These are phyloP conservation scores for Xylaria sp. DNA, from an alignment of 2,329 filamentous ascomycete genomes.

Conservation along the genomic window DNA sequence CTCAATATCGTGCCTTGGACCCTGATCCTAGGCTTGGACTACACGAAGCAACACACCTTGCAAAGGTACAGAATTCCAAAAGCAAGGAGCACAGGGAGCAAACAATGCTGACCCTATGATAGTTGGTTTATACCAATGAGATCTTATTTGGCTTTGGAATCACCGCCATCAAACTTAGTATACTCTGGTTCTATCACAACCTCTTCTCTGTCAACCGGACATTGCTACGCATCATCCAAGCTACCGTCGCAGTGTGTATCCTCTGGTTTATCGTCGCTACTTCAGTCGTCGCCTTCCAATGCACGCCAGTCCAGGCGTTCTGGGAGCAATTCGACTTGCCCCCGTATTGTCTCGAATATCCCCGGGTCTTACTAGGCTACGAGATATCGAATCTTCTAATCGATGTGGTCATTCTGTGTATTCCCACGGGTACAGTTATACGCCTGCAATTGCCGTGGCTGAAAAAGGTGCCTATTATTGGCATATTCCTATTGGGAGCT, in stretches of 20 bases:
- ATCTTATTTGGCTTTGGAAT: slow-evolving; percentile 27
- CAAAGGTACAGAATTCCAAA: slow-evolving; percentile 9
- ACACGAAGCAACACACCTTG: slow-evolving; percentile 5
- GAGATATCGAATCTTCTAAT: slow-evolving; percentile 34
- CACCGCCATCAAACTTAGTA: slow-evolving; percentile 30
- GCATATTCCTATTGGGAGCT: slow-evolving; percentile 24
- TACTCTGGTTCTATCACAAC: slow-evolving; percentile 30
- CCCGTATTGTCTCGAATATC: slow-evolving; percentile 20
- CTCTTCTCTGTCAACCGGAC: slow-evolving; percentile 22
- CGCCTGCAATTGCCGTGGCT: slow-evolving; percentile 13
- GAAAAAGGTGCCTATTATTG: slow-evolving; percentile 25
- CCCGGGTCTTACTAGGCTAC: slow-evolving; percentile 28
- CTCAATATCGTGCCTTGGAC: slow-evolving; percentile 10
- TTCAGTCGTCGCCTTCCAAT: slow-evolving; percentile 20
- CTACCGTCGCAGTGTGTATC: slow-evolving; percentile 7
- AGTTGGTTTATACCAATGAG: slow-evolving; percentile 24
- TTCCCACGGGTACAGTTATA: slow-evolving; percentile 25
- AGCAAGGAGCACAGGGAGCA: too few relatives aligned
- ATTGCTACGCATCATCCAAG: slow-evolving; percentile 9
- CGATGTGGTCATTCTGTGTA: slow-evolving; percentile 33
- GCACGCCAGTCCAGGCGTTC: slow-evolving; percentile 21
- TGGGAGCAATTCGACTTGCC: slow-evolving; percentile 25
- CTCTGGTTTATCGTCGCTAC: slow-evolving; percentile 28
- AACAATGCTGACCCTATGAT: not conserved
- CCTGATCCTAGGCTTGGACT: not conserved